phyloP scores from a whole-genome alignment of 257 asterid genomes.

The Capsicum baccatum region DNA sequence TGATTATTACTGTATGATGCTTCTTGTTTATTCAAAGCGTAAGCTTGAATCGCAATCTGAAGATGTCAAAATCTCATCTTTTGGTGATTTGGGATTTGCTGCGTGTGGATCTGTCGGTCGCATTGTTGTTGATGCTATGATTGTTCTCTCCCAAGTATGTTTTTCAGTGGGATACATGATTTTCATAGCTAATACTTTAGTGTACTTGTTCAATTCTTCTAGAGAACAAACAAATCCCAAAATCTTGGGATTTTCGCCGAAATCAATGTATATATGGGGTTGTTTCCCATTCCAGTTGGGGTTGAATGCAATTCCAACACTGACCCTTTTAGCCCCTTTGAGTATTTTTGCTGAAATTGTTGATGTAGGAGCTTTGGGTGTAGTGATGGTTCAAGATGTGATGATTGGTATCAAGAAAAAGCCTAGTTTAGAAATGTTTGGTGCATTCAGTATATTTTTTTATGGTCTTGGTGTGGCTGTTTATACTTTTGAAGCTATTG shows the following conservation, averaged over 20 bases:
- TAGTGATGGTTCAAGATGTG: conserved; percentile 39
- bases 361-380: conserved; percentile 39
- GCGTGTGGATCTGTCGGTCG: conserved; percentile 36
- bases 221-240: background rate
- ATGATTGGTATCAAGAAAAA: conserved; percentile 18
- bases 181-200: conserved; percentile 34
- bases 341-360: conserved; percentile 39
- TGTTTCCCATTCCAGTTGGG: conserved; percentile 39
- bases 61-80: conserved; percentile 28
- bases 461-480: conserved; percentile 38
- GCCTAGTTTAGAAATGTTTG: conserved; percentile 35
- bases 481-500: conserved; percentile 38
- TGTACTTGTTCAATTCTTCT: conserved; percentile 34
- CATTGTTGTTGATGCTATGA: conserved; percentile 37
- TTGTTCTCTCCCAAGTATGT: conserved; percentile 35
- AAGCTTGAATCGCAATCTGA: conserved; percentile 31
- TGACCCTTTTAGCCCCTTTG: conserved; percentile 39
- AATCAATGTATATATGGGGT: conserved; percentile 30
- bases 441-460: conserved; percentile 30
- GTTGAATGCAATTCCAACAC: conserved; percentile 35
- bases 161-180: conserved; percentile 35
- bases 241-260: conserved; percentile 36
- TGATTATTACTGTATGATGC: conserved; percentile 36
- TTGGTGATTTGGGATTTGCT: conserved; percentile 39
- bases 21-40: conserved; percentile 27